Percentiles rank a stretch among this genome's conserved stretches.
phyloP scores from a whole-genome alignment of 306 rosid species.

The Dalbergia cochinchinensis region DNA sequence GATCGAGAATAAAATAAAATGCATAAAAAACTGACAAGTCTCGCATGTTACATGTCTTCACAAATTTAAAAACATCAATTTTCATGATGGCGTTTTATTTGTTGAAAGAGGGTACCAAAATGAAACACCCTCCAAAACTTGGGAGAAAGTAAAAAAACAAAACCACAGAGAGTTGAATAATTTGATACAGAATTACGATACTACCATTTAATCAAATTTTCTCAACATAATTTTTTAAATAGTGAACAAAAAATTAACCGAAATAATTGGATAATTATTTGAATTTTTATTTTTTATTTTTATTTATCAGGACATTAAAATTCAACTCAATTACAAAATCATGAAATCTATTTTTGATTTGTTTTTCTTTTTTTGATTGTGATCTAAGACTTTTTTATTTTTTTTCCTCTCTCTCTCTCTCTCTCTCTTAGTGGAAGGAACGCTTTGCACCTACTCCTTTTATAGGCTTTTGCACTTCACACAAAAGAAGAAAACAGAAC shows the following conservation, averaged over 20 bases:
- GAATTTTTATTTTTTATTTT: no score
- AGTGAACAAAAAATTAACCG: no score
- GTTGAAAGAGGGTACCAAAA: constrained; percentile 33
- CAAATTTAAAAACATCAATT: constrained; percentile 37
- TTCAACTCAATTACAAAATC: no score
- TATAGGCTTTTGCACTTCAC: constrained; percentile 36
- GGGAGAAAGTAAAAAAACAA: constrained; percentile 19
- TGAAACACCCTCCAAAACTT: constrained; percentile 22
- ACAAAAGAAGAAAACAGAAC: not conserved
- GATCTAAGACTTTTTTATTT: no score
- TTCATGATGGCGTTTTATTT: constrained; percentile 50
- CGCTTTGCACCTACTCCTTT: constrained; percentile 76
- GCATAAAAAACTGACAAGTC: constrained; percentile 63
- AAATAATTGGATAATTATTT: no score
- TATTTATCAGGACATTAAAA: no score
- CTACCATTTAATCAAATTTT: no score
- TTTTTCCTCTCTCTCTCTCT: constrained; percentile 18
- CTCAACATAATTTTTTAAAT: no score
- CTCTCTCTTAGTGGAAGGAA: constrained; percentile 62
- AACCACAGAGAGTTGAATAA: not conserved
- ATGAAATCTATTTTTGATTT: no score
- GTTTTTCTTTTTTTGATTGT: no score
- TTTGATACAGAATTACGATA: no score
- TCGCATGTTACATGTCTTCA: constrained; percentile 65
- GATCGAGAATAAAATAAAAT: not conserved